Evolutionary conservation across 78 protist genomes (phyloP), one percentile per base, ranked within the genome.

Genomic region (Mastigamoeba balamuthi): DNA sequence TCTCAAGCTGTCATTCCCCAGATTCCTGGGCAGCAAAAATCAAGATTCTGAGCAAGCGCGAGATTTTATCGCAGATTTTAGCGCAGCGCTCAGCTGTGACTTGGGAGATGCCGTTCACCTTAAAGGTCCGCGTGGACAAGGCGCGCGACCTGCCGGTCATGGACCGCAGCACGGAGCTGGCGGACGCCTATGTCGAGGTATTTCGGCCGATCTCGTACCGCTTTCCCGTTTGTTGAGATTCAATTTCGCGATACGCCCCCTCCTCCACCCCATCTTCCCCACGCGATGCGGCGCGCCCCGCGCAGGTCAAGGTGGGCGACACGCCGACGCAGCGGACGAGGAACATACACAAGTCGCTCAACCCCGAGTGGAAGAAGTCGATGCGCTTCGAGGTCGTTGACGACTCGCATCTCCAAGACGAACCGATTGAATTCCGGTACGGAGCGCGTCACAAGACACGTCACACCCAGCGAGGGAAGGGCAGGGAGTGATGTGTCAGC

Each of bases 141-240:
- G 98, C 92, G 37, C 78, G 95, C 10, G 80, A 85, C 63, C 92
- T 95, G 36, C 98, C 98, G 0, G 82, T 93, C 68, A 95, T 95
- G 98, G 98, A 95, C 81, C 36, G 86, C 7, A 43, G 78, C 33
- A 74, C 90, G 7, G 85, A 79, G 27, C 73, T 82, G 5, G 77
- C 93, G 1, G 98, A 95, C 38, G 95, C 98, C 0, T 95, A 86
- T 53, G 96, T 95, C 17, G 93, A 88, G 78, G 83, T 87, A 36
- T 6, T n/a, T n/a, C n/a, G n/a, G n/a, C n/a, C n/a, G n/a, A n/a
- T n/a, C 58, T 25, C 17, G 17, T 25, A 48, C 17, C 58, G 17
- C 17, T 48, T 48, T 48, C 35, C 35, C 58, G 17, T 48, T 48
- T 48, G 17, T 48, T 48, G 17, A 17, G 58, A 17, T 25, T 48